Evolutionary conservation across 768 basidiomycete genomes (phyloP), one percentile per base, ranked within the genome.

Genomic region (Phlebiopsis flavidoalba): DNA sequence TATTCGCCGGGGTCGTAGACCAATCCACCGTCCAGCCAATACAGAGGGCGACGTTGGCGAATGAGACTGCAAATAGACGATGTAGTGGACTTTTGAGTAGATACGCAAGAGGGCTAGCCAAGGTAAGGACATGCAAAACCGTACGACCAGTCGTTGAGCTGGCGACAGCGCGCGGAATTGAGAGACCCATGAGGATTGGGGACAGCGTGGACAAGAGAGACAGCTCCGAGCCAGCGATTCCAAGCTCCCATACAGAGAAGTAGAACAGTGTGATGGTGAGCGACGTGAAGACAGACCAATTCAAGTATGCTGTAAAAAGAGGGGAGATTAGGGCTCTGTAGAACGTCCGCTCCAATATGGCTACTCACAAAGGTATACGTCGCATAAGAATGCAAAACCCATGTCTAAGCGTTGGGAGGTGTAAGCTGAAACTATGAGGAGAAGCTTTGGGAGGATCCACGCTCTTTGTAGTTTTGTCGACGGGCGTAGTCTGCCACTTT

Each of bases 201-300:
- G 93, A 85, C 26, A 95, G 80, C 8, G 85, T 83, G 8, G 83
- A 80, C 8, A 95, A 75, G 3, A 93, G 74, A 0, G 92, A 82
- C 15, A 91, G 77, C 69, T 96, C 94, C 37, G 87, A 83, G 5
- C 94, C 94, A 11, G 89, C 84, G 33, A 95, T 79, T 26, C 89
- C 91, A 17, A 95, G 85, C 69, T 92, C 82, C 93, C 93, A 95
- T 19, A 96, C 85, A 24, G 91, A 93, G 75, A 93, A 95, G 74
- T 95, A 95, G 76, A 95, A 95, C 3, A 95, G 77, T 3, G 89
- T 85, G 1, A 88, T 86, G 6, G 87, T 82, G 19, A 94, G 83
- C 3, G 85, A 80, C 1, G 93, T 95, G 70, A 90, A 85, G 52
- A 91, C 79, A 0, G 92, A 89, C 89, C 90, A 93, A 72, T 88